A percentile compares a stretch with the other conserved stretches of the same genome.
Evolutionary conservation across 2,329 filamentous ascomycete species (phyloP).

Genomic region (Lachnellula arida): DNA sequence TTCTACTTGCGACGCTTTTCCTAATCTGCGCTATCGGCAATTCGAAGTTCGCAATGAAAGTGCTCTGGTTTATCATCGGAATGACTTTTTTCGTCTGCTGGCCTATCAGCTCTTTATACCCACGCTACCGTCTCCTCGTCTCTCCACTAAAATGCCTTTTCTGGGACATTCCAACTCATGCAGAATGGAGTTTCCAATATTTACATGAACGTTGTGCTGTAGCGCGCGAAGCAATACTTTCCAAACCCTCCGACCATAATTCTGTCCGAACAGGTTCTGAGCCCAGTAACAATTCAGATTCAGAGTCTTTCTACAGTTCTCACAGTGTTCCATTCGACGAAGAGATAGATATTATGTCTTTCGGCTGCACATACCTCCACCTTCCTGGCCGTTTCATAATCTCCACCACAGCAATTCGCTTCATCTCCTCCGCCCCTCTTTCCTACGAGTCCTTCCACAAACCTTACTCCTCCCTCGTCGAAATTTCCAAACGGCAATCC

Average conservation of each 20-base stretch:
- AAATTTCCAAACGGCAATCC: slow-evolving; percentile 19
- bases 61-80: slow-evolving; percentile 28
- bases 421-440: slow-evolving; percentile 5
- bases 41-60: slow-evolving; percentile 30
- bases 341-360: slow-evolving; percentile 14
- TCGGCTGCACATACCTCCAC: slow-evolving; percentile 13
- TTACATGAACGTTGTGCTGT: slow-evolving; percentile 15
- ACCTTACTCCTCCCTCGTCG: slow-evolving; percentile 11
- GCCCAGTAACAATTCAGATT: background rate
- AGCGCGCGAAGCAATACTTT: slow-evolving; percentile 4
- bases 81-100: slow-evolving; percentile 33
- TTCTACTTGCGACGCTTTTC: slow-evolving; percentile 22
- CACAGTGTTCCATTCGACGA: background rate
- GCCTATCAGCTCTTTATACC: slow-evolving; percentile 32
- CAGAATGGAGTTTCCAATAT: slow-evolving; percentile 33
- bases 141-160: slow-evolving; percentile 33
- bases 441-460: slow-evolving; percentile 7
- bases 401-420: slow-evolving; percentile 10
- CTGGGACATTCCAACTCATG: slow-evolving; percentile 36
- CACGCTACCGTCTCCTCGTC: slow-evolving; percentile 34
- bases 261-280: background rate
- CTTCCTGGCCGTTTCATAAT: slow-evolving; percentile 15
- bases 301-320: background rate
- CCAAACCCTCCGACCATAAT: background rate
- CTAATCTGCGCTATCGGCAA: slow-evolving; percentile 25